These are phyloP conservation scores for Podila epigama DNA, from an alignment of 192 early-diverging fungal species.

Conservation along the genomic window DNA sequence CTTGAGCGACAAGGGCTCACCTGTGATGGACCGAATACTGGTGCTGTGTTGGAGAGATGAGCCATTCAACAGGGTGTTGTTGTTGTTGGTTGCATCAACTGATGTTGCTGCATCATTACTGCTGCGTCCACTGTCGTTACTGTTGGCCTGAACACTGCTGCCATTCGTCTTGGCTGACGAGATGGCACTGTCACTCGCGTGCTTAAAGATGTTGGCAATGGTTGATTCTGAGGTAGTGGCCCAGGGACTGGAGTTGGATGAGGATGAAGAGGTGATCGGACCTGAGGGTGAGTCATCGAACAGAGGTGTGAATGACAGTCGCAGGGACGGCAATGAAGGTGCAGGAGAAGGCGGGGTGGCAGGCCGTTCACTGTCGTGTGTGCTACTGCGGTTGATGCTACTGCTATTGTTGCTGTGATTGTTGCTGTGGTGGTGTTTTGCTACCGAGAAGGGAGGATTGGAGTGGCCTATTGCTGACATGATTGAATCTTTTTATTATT, in stretches of 20 bases:
- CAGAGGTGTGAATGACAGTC: conserved; percentile 41
- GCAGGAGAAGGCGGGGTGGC: conserved; percentile 12
- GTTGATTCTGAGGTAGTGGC: not conserved
- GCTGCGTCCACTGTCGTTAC: not conserved
- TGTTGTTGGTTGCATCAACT: conserved; percentile 11
- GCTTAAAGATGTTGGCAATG: conserved; percentile 8
- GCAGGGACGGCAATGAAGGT: conserved; percentile 28
- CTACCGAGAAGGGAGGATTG: conserved; percentile 1
- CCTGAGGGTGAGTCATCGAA: conserved; percentile 32
- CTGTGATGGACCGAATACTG: conserved; percentile 19
- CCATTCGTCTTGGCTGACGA: not conserved
- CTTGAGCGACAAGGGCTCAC: not conserved
- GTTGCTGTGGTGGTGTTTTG: not conserved
- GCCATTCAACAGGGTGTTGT: conserved; percentile 4
- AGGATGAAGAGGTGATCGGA: conserved; percentile 32
- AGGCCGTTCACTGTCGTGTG: conserved; percentile 10
- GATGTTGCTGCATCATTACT: not conserved
- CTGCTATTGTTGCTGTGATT: not conserved
- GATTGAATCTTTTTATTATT: not conserved
- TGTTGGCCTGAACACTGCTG: not conserved
- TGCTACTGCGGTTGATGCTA: not conserved
- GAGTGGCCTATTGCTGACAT: conserved; percentile 22
- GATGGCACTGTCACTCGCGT: conserved; percentile 10
- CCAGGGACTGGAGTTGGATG: conserved; percentile 14
- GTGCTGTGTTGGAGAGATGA: conserved; percentile 28